Base-by-base conservation (phyloP, 1,139 yeast species). In the Taphrina deformans region DNA sequence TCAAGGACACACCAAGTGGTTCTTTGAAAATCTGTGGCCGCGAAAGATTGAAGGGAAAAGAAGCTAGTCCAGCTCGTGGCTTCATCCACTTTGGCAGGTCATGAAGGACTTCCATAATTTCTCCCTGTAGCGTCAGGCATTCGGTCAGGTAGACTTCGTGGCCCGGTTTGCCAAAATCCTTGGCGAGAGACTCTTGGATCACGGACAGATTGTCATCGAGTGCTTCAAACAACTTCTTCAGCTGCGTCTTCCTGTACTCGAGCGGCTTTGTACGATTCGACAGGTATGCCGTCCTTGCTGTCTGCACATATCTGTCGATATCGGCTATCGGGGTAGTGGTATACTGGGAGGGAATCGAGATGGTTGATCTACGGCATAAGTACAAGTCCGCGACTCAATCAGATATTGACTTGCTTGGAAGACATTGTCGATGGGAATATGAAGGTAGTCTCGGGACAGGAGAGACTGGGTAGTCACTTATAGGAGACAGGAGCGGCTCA, bases 221-320 rank as follows among this genome's bases (percentile, higher is more conserved):
- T 2, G 85, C 87, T 72, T 80, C 86, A 76, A 85, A 89, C 35
- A 91, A 73, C 72, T 85, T 85, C 69, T 93, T 82, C 71, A 91
- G 80, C 72, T 84, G 88, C 68, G 83, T 79, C 69, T 85, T 78
- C 55, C 96, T 79, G 72, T 73, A 82, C 68, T 84, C 85, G 53
- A 89, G 70, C 38, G 85, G 80, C 65, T 80, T 82, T 5, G 87
- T 78, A 71, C 82, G 83, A 67, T 83, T 82, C 2, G 77, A 69
- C 38, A 75, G 73, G 76, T 83, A 88, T 0, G 82, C 50, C 1
- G 59, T 21, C 27, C 45, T 55, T 26, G 55, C 51, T 12, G 38
- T 33, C 16, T 26, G 38, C 9, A 61, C 53, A 26, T 50, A 35
- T 29, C 33, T 23, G 31, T 59, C 63, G 24, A 59, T 59, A 18